A percentile compares a stretch with the other conserved stretches of the same genome.
phyloP scores from a whole-genome alignment of 306 rosid species.

The Gynostemma pentaphyllum region DNA sequence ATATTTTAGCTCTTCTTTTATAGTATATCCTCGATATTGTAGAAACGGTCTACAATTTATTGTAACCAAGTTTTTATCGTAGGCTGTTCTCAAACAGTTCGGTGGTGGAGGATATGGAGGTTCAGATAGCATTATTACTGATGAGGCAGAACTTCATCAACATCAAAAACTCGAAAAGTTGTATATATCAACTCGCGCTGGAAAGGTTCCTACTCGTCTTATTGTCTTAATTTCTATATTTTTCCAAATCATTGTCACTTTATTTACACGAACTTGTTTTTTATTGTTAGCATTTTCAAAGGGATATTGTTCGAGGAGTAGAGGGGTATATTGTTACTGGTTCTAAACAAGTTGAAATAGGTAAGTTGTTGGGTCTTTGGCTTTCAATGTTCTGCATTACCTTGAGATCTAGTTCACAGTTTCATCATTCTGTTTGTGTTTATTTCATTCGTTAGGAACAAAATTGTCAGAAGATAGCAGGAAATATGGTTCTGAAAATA shows the following conservation, averaged over 20 bases:
- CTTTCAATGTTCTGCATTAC: neutral
- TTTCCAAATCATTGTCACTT: neutral
- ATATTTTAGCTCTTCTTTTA: neutral
- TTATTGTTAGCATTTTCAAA: constrained; percentile 76
- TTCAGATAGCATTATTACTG: constrained; percentile 76
- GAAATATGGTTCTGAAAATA: constrained; percentile 87
- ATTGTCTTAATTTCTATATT: constrained; percentile 9
- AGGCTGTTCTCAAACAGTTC: constrained; percentile 98
- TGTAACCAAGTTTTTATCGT: constrained; percentile 14
- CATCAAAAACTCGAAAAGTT: constrained; percentile 97
- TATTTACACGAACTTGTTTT: constrained; percentile 10
- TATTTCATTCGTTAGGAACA: constrained; percentile 53
- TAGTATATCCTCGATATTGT: neutral
- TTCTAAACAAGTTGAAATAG: constrained; percentile 94
- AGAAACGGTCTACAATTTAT: neutral
- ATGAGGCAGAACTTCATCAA: constrained; percentile 66
- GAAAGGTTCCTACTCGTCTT: constrained; percentile 56
- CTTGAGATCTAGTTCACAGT: constrained; percentile 4
- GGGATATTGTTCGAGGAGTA: constrained; percentile 94
- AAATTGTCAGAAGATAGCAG: constrained; percentile 95
- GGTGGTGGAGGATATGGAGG: constrained; percentile 97
- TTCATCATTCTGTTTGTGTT: constrained; percentile 11
- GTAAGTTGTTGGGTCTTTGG: constrained; percentile 21
- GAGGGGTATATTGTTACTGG: constrained; percentile 95
- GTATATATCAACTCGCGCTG: constrained; percentile 93